Percentiles rank a stretch among this genome's conserved stretches.
Conservation (phyloP, 192 early-diverging fungal genomes). For the Spizellomyces punctatus region DNA sequence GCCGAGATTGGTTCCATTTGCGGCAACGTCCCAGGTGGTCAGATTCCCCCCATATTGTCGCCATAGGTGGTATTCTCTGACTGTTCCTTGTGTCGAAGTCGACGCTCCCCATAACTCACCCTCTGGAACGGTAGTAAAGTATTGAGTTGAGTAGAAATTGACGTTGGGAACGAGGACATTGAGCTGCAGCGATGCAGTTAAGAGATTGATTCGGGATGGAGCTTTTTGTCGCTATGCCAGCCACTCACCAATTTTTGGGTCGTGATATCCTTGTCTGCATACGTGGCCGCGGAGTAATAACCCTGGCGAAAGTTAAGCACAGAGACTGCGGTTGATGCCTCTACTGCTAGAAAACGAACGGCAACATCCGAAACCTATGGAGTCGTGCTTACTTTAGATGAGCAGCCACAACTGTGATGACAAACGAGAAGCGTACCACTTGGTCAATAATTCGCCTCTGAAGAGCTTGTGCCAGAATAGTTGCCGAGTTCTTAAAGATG, state of each 20-base stretch:
- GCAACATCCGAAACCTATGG: too few relatives aligned
- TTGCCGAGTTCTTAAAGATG: not conserved
- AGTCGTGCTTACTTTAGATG: too few relatives aligned
- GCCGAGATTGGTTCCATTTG: not conserved
- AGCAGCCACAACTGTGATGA: too few relatives aligned
- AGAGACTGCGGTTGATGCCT: too few relatives aligned
- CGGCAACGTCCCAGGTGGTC: not conserved
- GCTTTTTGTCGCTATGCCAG: too few relatives aligned
- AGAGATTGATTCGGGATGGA: too few relatives aligned
- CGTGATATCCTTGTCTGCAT: not conserved
- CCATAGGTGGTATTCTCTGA: not conserved
- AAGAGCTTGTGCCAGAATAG: not conserved
- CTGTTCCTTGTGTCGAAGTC: not conserved
- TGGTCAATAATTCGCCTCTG: too few relatives aligned
- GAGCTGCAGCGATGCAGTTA: too few relatives aligned
- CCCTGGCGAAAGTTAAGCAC: not conserved
- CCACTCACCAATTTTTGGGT: too few relatives aligned
- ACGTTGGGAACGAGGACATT: constrained; percentile 2
- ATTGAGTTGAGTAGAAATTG: not conserved
- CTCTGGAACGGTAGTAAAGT: constrained; percentile 17
- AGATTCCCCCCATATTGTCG: not conserved
- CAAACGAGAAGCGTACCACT: too few relatives aligned
- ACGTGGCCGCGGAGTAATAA: not conserved
- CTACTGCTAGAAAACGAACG: too few relatives aligned
- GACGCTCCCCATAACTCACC: constrained; percentile 13